Base-by-base conservation (phyloP, 192 early-diverging fungal species). In the Mortierella antarctica region DNA sequence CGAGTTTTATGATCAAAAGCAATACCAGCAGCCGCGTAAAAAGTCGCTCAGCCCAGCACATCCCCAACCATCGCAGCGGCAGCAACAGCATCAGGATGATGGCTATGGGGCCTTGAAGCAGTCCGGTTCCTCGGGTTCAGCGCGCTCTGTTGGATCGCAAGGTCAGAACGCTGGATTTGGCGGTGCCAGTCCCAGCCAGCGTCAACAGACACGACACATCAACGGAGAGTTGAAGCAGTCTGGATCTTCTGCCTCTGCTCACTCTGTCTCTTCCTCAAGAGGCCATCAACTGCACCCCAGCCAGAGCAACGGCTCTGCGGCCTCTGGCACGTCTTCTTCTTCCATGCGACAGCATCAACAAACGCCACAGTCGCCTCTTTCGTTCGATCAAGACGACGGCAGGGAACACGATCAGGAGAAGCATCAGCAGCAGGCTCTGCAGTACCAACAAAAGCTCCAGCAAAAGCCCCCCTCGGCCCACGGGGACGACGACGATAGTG, bases 391-490 rank as follows among this genome's bases (percentile, higher is more conserved):
- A 11, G 65, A 64, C 49, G 13, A 69, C 56, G 74, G 58, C 39
- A 39, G 68, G 7, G 73, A 68, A 8, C 14, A 60, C 8, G 73
- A 66, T 20, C 52, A 53, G 18, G 73, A 74, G 56, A 23, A 61
- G 20, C 73, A 67, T 17, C 40, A 49, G 18, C 42, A 79, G 53
- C 76, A 79, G 40, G 76, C 76, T 44, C 14, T 71, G 39, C 62
- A 71, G 42, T 79, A 67, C 50, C 76, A 79, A n/a, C 68, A 79
- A 62, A 58, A 71, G 44, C 64, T 79, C 10, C 77, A 80, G 44
- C 77, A 80, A 18, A 80, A 80, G 60, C 70, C 69, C 23, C 77
- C 77, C 0, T 67, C 70, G 13, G 39, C 52, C 6, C 56, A 80
- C 54, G 70, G 54, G 2, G 70, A 72, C 2, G 76, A 71, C 7